Evolutionary conservation across 257 asterid genomes (phyloP).

Genomic region (Primulina eburnea): DNA sequence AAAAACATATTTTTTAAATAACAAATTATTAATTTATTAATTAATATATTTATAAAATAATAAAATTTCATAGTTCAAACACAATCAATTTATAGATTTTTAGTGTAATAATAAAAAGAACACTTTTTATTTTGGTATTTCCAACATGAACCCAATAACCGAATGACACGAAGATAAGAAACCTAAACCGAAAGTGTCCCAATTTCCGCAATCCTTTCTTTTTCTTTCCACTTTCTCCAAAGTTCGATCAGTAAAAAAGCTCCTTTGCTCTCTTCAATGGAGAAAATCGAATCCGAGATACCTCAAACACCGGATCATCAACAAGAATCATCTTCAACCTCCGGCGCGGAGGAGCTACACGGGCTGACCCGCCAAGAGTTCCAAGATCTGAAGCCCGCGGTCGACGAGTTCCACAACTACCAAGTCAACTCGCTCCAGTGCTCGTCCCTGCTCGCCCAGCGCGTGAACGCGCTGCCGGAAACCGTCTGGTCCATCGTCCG

Average conservation of each 20-base stretch:
- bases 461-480: conserved; percentile 63
- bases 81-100: too few species aligned
- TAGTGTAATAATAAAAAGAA: too few species aligned
- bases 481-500: conserved; percentile 73
- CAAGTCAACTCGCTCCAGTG: conserved; percentile 60
- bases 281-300: conserved; percentile 21
- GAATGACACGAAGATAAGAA: too few species aligned
- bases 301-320: conserved; percentile 10
- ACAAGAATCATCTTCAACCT: conserved; percentile 12
- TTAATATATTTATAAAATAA: too few species aligned
- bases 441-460: conserved; percentile 74
- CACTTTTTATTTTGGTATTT: too few species aligned
- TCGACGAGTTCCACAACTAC: conserved; percentile 67
- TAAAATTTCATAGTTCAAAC: too few species aligned
- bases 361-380: conserved; percentile 59
- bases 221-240: conserved; percentile 4
- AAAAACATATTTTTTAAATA: too few species aligned
- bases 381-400: conserved; percentile 50
- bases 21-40: too few species aligned
- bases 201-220: background rate
- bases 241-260: too few species aligned
- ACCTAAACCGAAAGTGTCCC: too few species aligned
- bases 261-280: conserved; percentile 17
- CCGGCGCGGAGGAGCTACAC: conserved; percentile 8
- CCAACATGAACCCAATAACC: too few species aligned